phyloP scores from a whole-genome alignment of 1,139 yeast genomes.

The Diutina neorugosa region DNA sequence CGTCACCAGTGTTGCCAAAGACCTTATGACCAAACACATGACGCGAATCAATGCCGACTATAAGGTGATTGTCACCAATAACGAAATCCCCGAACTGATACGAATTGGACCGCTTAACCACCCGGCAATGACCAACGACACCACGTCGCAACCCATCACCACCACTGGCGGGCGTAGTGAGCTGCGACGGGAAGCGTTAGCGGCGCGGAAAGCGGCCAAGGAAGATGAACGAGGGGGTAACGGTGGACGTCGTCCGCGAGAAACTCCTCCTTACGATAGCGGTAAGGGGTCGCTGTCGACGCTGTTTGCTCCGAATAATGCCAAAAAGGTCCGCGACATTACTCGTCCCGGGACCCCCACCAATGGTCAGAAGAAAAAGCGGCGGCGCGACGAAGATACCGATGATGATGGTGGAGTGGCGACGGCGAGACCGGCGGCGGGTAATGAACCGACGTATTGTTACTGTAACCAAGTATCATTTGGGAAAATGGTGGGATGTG shows the following conservation, averaged over 20 bases:
- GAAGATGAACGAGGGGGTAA: constrained; percentile 23
- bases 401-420: background rate
- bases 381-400: constrained; percentile 5
- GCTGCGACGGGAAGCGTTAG: constrained; percentile 82
- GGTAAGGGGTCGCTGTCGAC: background rate
- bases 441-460: constrained; percentile 74
- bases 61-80: constrained; percentile 52
- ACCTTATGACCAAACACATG: constrained; percentile 57
- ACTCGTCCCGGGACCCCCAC: constrained; percentile 1
- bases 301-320: background rate
- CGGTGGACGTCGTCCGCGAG: constrained; percentile 6
- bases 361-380: background rate
- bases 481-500: constrained; percentile 99
- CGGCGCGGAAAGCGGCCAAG: constrained; percentile 59
- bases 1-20: constrained; percentile 86
- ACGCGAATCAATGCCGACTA: constrained; percentile 71
- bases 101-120: constrained; percentile 71
- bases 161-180: constrained; percentile 39
- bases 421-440: constrained; percentile 5
- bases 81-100: constrained; percentile 60
- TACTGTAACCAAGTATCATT: constrained; percentile 93
- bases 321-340: constrained; percentile 9
- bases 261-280: background rate
- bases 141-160: constrained; percentile 35
- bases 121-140: constrained; percentile 70